These are phyloP conservation scores for Epithele typhae DNA, from an alignment of 768 basidiomycete genomes.

Conservation along the genomic window DNA sequence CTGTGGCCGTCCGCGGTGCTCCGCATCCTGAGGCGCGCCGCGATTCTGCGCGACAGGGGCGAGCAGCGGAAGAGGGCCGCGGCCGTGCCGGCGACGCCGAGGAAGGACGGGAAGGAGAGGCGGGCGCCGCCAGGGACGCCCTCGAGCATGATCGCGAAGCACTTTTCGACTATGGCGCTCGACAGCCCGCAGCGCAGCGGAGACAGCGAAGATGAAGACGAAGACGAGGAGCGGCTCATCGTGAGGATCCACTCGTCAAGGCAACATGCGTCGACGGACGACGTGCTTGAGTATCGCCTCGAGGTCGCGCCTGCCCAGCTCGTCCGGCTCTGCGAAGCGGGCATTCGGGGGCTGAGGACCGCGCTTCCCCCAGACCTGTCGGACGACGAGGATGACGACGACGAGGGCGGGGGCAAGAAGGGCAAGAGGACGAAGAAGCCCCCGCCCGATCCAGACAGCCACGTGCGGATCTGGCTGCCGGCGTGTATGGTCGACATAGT, in stretches of 20 bases:
- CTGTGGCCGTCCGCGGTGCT: slow-evolving; percentile 76
- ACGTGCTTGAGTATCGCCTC: slow-evolving; percentile 72
- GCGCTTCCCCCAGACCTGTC: slow-evolving; percentile 22
- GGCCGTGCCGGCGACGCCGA: slow-evolving; percentile 35
- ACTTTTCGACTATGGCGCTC: slow-evolving; percentile 47
- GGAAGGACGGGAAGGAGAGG: slow-evolving; percentile 28
- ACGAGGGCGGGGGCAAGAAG: slow-evolving; percentile 35
- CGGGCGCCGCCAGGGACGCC: slow-evolving; percentile 31
- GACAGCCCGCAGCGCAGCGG: slow-evolving; percentile 15
- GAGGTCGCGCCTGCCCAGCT: slow-evolving; percentile 68
- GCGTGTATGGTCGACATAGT: slow-evolving; percentile 70
- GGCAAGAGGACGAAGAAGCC: slow-evolving; percentile 35
- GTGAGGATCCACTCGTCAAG: slow-evolving; percentile 64
- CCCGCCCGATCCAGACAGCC: slow-evolving; percentile 48
- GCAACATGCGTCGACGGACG: slow-evolving; percentile 66
- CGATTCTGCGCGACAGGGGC: slow-evolving; percentile 45
- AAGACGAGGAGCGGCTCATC: slow-evolving; percentile 42
- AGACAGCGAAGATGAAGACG: slow-evolving; percentile 21
- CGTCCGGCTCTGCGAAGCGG: slow-evolving; percentile 59
- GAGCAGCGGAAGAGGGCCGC: neutral
- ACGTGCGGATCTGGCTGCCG: slow-evolving; percentile 76
- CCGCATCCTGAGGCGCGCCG: slow-evolving; percentile 63
- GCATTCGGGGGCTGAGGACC: slow-evolving; percentile 59
- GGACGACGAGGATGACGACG: slow-evolving; percentile 36
- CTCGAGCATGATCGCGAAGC: slow-evolving; percentile 47